Conservation (phyloP, 2,329 filamentous ascomycete species). For the Neonectria ditissima region DNA sequence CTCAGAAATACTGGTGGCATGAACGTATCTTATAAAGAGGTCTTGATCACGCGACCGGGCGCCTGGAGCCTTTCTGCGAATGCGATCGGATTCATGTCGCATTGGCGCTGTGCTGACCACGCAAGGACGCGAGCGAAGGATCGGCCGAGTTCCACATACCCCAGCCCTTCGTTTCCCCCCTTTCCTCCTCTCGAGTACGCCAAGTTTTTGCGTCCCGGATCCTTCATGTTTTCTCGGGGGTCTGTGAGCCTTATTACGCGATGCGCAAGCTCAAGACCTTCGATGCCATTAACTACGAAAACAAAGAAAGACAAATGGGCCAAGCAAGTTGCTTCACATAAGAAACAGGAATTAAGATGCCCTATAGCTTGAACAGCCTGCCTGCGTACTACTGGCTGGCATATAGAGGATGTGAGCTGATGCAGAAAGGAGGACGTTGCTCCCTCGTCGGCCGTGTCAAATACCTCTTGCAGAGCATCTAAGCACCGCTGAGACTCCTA, state of each 20-base stretch:
- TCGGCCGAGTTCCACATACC: neutral
- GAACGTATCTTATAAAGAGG: neutral
- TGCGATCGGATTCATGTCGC: conserved; percentile 33
- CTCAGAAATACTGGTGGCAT: neutral
- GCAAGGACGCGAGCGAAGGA: neutral
- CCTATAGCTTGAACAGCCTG: too few species aligned
- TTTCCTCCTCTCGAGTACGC: neutral
- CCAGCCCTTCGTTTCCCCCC: neutral
- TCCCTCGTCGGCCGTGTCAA: too few species aligned
- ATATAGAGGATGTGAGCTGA: too few species aligned
- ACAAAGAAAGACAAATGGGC: too few species aligned
- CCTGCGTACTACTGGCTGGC: too few species aligned
- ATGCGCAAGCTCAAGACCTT: neutral
- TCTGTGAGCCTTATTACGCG: neutral
- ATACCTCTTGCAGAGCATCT: too few species aligned
- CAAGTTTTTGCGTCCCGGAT: neutral
- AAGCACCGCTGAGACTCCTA: too few species aligned
- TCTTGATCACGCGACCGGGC: neutral
- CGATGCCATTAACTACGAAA: too few species aligned
- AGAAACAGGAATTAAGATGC: too few species aligned
- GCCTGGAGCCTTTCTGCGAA: neutral
- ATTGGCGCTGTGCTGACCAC: neutral
- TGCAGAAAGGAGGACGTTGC: too few species aligned
- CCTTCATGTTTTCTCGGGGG: neutral
- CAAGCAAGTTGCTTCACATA: too few species aligned